Conservation (phyloP, 1,284 basidiomycete species). For the Laetiporus sulphureus region DNA sequence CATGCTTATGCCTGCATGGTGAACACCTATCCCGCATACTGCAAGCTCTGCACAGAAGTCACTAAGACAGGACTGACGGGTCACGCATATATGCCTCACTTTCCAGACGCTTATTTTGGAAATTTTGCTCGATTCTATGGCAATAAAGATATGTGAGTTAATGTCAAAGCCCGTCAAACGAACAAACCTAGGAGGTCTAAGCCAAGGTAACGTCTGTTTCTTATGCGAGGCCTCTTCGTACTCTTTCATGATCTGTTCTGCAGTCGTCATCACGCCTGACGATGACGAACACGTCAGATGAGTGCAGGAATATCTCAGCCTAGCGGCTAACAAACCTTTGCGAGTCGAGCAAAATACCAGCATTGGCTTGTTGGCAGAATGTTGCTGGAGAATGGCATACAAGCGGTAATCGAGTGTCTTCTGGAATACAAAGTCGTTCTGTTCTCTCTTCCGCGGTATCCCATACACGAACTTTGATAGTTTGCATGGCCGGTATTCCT, state of each 20-base stretch:
- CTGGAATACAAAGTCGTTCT: constrained; percentile 80
- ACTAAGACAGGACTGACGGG: neutral
- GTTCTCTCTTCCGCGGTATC: constrained; percentile 46
- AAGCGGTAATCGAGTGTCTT: constrained; percentile 71
- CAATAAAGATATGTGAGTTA: neutral
- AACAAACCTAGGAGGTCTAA: constrained; percentile 40
- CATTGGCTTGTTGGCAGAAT: constrained; percentile 73
- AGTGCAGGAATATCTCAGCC: too few species aligned
- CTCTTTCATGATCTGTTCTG: constrained; percentile 68
- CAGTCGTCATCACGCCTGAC: constrained; percentile 65
- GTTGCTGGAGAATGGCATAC: constrained; percentile 61
- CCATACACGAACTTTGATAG: constrained; percentile 69
- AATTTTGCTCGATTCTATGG: constrained; percentile 42
- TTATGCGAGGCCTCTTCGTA: constrained; percentile 51
- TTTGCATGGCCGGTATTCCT: constrained; percentile 84
- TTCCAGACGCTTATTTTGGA: constrained; percentile 56
- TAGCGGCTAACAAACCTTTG: constrained; percentile 48
- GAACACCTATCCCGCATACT: constrained; percentile 68
- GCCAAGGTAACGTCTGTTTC: constrained; percentile 59
- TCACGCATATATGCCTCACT: constrained; percentile 32
- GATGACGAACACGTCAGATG: too few species aligned
- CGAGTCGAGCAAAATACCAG: constrained; percentile 84
- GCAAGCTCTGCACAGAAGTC: constrained; percentile 43
- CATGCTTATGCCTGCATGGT: constrained; percentile 79
- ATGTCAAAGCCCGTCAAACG: neutral